Base-by-base conservation (phyloP, 768 basidiomycete genomes). In the Suillus cothurnatus region DNA sequence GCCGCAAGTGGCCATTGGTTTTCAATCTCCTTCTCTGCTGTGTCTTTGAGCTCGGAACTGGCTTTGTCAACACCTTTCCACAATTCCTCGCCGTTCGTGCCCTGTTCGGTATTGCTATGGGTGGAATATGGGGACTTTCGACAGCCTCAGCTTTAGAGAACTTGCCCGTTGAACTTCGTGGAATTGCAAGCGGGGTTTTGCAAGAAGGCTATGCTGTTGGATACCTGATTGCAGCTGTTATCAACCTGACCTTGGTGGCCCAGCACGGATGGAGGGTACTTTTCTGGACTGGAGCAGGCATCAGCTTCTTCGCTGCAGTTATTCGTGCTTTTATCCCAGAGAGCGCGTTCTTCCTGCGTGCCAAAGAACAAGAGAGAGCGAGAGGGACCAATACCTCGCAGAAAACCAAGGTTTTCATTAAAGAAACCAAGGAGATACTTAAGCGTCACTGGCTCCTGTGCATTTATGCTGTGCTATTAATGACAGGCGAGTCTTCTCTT, bases 1-100 rank as follows among this genome's bases (percentile, higher is more conserved):
- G 96, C 5, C 86, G 96, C 34, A 97, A 96, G 82, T 99, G 95
- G 95, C 95, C 95, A 5, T 82, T 96, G 6, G 87, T 97, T 34
- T 68, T 71, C 68, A 95, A 95, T 74, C 82, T 96, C 26, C 53
- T 94, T 31, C 72, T 95, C 56, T 85, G 94, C 66, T 82, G 85
- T 17, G 74, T 84, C 6, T 85, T 97, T 61, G 88, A 95, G 71
- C 85, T 97, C 28, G 92, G 88, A 0, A 87, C 88, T 1, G 89
- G 92, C 32, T 98, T 96, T 77, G 88, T 88, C 50, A 82, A 89
- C 21, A 93, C 88, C 0, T 98, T 86, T 78, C 38, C 66, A 0
- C 82, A 90, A 67, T 99, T 99, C 80, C 85, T 98, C 31, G 94
- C 85, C 19, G 82, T 94, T 6, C 85, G 95, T 7, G 85, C 89